Evolutionary conservation across 177 flowering plant genomes (phyloP).

Genomic region (Vitis hybrid): DNA sequence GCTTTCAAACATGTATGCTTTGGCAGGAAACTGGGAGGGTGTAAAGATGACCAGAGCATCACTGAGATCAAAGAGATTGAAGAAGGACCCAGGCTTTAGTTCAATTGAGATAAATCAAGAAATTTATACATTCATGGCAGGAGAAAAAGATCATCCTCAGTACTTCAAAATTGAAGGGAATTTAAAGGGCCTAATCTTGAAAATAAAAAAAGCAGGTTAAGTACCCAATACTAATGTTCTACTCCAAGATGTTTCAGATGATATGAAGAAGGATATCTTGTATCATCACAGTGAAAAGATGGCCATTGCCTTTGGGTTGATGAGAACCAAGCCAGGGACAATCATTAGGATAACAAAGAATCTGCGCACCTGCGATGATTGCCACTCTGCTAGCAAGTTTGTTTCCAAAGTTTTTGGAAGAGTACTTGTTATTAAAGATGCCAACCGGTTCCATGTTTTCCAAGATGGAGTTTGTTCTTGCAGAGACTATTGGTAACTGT

Average conservation of each 20-base stretch:
- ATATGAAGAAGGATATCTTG: conserved; percentile 18
- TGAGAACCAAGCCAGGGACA: conserved; percentile 16
- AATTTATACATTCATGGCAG: conserved; percentile 29
- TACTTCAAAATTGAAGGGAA: conserved; percentile 15
- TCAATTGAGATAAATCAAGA: conserved; percentile 29
- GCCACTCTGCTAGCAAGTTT: conserved; percentile 33
- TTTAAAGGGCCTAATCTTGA: conserved; percentile 18
- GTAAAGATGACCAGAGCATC: conserved; percentile 21
- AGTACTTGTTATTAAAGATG: conserved; percentile 28
- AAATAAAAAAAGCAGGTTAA: conserved; percentile 31
- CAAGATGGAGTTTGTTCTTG: conserved; percentile 3
- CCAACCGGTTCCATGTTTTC: conserved; percentile 36
- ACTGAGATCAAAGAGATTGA: conserved; percentile 28
- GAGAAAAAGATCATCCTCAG: conserved; percentile 27
- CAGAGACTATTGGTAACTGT: conserved; percentile 33
- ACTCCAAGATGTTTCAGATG: conserved; percentile 25
- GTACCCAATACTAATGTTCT: conserved; percentile 26
- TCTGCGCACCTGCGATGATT: conserved; percentile 33
- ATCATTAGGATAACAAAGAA: conserved; percentile 20
- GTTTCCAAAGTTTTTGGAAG: conserved; percentile 29
- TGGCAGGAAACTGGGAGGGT: conserved; percentile 34
- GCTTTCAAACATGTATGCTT: conserved; percentile 36
- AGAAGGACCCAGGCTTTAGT: conserved; percentile 38
- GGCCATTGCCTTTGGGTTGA: conserved; percentile 27
- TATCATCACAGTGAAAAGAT: conserved; percentile 32